phyloP scores from a whole-genome alignment of 805 yeast species.

The Ogataea pini region DNA sequence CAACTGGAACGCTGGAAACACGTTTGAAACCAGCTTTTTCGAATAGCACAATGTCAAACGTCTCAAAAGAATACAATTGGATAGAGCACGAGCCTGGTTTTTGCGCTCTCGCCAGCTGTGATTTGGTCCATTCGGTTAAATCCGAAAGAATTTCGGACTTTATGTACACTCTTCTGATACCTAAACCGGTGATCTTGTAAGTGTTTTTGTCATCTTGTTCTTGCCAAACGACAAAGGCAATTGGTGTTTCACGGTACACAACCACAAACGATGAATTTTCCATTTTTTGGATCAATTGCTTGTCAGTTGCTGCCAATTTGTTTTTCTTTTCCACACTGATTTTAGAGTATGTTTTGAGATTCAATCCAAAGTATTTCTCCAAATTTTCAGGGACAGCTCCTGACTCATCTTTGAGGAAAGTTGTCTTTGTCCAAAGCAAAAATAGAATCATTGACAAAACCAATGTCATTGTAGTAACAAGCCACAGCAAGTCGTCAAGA shows the following conservation, averaged over 20 bases:
- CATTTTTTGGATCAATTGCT: constrained; percentile 27
- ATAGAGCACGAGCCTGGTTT: constrained; percentile 41
- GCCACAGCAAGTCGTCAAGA: constrained; percentile 32
- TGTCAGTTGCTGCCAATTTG: constrained; percentile 22
- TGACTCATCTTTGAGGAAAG: constrained; percentile 46
- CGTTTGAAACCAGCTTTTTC: constrained; percentile 45
- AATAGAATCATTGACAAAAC: constrained; percentile 42
- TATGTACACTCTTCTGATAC: constrained; percentile 67
- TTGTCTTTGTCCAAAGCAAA: constrained; percentile 44
- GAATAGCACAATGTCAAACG: constrained; percentile 38
- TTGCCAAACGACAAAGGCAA: constrained; percentile 56
- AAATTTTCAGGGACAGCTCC: constrained; percentile 39
- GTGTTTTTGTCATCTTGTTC: constrained; percentile 33
- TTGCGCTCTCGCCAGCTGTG: constrained; percentile 41
- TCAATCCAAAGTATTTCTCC: constrained; percentile 48
- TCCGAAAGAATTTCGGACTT: constrained; percentile 65
- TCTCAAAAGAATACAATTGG: constrained; percentile 57
- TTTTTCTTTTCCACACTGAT: constrained; percentile 7
- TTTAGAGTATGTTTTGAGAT: constrained; percentile 45
- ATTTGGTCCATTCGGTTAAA: constrained; percentile 59
- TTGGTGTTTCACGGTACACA: constrained; percentile 68
- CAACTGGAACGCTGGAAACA: constrained; percentile 24
- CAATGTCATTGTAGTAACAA: constrained; percentile 42
- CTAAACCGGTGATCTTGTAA: constrained; percentile 55
- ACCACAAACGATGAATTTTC: constrained; percentile 53